phyloP scores from a whole-genome alignment of 352 stramenopile species.

The Phytophthora megakarya region DNA sequence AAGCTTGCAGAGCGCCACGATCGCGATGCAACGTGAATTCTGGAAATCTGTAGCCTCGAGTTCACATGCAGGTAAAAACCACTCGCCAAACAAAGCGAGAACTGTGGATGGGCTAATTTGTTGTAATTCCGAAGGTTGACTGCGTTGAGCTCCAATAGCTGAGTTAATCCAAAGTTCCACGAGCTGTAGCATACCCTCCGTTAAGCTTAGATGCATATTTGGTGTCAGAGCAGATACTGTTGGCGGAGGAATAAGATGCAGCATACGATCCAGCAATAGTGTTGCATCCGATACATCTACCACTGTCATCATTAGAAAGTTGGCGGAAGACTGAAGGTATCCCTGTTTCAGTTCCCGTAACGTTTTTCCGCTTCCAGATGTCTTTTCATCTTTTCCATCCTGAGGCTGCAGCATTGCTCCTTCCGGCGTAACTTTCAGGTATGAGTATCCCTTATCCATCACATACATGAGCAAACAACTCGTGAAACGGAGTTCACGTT shows the following conservation, averaged over 20 bases:
- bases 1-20: conserved; percentile 81
- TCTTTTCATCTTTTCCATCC: conserved; percentile 42
- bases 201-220: conserved; percentile 70
- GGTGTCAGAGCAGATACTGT: conserved; percentile 71
- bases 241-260: conserved; percentile 76
- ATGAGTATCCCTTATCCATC: conserved; percentile 76
- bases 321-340: conserved; percentile 73
- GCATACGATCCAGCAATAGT: conserved; percentile 75
- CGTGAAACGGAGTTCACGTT: conserved; percentile 78
- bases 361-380: conserved; percentile 34
- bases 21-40: conserved; percentile 76
- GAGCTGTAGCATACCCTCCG: conserved; percentile 76
- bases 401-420: conserved; percentile 60
- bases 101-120: conserved; percentile 84
- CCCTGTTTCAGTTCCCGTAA: conserved; percentile 67
- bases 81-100: conserved; percentile 85
- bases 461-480: conserved; percentile 84
- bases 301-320: conserved; percentile 72
- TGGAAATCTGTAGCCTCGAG: conserved; percentile 69
- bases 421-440: conserved; percentile 67
- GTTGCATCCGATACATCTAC: conserved; percentile 66
- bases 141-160: conserved; percentile 68
- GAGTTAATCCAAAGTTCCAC: conserved; percentile 83
- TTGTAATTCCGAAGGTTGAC: conserved; percentile 56
- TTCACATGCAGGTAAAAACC: conserved; percentile 87